Evolutionary conservation across 2,329 filamentous ascomycete species (phyloP), one percentile per base, ranked within the genome.

Genomic region (Scytalidium lignicola): DNA sequence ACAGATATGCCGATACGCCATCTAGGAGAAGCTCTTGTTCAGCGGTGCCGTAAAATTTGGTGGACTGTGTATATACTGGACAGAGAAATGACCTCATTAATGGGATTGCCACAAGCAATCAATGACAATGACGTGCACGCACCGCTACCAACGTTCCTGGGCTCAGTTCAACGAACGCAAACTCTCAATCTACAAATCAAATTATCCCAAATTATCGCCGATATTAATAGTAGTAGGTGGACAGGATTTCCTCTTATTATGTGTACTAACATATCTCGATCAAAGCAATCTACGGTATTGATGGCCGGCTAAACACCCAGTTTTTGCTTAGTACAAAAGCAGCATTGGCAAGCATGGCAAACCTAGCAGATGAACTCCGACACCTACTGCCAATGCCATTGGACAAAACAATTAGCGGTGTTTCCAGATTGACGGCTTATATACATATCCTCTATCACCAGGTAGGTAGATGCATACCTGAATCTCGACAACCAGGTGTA

Each of bases 11-110:
- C 69, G 0, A 62, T 64, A 0, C 61, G 67, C 2, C 64, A 72
- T 19, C 53, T 77, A 0, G 70, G 70, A 0, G 67, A 70, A 1
- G 51, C 57, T 0, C 55, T 67, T 1, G 70, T 75, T 0, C 68
- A 78, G 51, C 61, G 76, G 45, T 74, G 70, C 46, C 71, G 74
- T 1, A 70, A 69, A 28, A 66, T 75, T 9, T 80, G 75, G 74
- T 79, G 75, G 75, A 79, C 76, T 0, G 66, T 77, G 0, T 78
- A 76, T 39, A 66, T 79, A 1, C 60, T 79, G 1, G 76, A 79
- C 47, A 68, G 75, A 2, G 70, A 79, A 53, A 76, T 79, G 68
- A 75, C 74, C 1, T 75, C 74, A 0, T 53, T 79, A 2, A 76
- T 79, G 71, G 76, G 76, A 0, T 52, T 77, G 0, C 76, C 77